Percentiles rank a stretch among this genome's conserved stretches.
Conservation (phyloP, 805 yeast species). For the Yamadazyma olivae region DNA sequence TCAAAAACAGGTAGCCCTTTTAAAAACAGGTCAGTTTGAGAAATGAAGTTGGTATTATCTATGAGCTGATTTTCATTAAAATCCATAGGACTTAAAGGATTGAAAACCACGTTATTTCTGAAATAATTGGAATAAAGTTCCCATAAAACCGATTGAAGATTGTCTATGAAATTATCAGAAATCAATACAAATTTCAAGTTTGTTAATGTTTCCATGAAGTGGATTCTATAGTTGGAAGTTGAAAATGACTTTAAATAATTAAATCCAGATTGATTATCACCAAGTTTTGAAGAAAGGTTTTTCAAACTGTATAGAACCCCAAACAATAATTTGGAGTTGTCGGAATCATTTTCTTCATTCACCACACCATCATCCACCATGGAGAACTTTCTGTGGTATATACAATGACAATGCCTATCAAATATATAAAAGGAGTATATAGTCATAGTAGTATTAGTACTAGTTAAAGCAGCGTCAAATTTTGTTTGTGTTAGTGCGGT, state of each 20-base stretch:
- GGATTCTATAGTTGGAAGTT: conserved; percentile 78
- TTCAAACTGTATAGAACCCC: conserved; percentile 82
- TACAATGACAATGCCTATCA: conserved; percentile 88
- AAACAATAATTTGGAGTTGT: conserved; percentile 75
- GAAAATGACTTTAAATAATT: conserved; percentile 51
- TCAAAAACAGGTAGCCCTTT: conserved; percentile 23
- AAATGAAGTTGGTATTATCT: conserved; percentile 52
- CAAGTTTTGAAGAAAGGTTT: conserved; percentile 62
- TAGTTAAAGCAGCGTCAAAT: no score
- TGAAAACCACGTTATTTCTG: conserved; percentile 59
- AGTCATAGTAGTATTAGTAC: conserved; percentile 1
- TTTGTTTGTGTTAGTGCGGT: no score
- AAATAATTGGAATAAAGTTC: conserved; percentile 60
- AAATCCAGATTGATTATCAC: conserved; percentile 21
- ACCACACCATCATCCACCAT: conserved; percentile 10
- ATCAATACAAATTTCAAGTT: conserved; percentile 73
- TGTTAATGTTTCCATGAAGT: conserved; percentile 74
- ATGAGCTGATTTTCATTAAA: conserved; percentile 33
- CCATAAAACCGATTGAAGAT: conserved; percentile 52
- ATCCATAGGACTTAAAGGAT: conserved; percentile 53
- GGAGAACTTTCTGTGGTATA: conserved; percentile 66
- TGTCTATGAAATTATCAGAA: conserved; percentile 60
- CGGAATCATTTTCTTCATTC: conserved; percentile 59
- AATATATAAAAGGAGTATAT: conserved; percentile 78
- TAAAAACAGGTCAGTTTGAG: conserved; percentile 48